phyloP scores from a whole-genome alignment of 345 rosid genomes.

The Cochlearia excelsa region DNA sequence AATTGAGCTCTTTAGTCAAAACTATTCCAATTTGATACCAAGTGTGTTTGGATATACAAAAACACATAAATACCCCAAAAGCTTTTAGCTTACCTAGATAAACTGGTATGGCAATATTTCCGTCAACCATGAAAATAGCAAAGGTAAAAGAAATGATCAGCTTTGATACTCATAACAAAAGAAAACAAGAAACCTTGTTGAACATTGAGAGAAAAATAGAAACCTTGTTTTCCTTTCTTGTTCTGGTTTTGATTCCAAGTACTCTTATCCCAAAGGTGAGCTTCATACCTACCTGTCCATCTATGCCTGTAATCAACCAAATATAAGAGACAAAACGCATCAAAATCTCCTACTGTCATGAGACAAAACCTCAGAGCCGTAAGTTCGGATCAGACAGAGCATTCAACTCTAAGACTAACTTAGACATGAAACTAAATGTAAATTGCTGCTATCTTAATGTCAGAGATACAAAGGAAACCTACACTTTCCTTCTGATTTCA shows the following conservation, averaged over 20 bases:
- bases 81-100: conserved; percentile 70
- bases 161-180: conserved; percentile 16
- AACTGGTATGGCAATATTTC: conserved; percentile 47
- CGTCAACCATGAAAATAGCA: conserved; percentile 36
- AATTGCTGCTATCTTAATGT: not conserved
- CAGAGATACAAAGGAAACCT: not conserved
- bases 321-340: conserved; percentile 11
- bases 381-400: not conserved
- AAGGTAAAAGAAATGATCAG: conserved; percentile 40
- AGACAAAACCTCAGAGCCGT: not conserved
- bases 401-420: not conserved
- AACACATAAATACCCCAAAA: conserved; percentile 17
- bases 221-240: conserved; percentile 99
- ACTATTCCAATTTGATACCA: conserved; percentile 1
- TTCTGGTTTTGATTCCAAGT: conserved; percentile 99
- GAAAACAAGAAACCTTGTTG: not conserved
- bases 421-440: not conserved
- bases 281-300: conserved; percentile 99
- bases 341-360: conserved; percentile 14
- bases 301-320: conserved; percentile 60
- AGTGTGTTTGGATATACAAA: conserved; percentile 1
- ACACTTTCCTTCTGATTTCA: not conserved
- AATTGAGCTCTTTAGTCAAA: conserved; percentile 19
- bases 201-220: conserved; percentile 13
- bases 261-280: conserved; percentile 99